phyloP scores from a whole-genome alignment of 352 stramenopile species.

The Phytophthora pluvialis region DNA sequence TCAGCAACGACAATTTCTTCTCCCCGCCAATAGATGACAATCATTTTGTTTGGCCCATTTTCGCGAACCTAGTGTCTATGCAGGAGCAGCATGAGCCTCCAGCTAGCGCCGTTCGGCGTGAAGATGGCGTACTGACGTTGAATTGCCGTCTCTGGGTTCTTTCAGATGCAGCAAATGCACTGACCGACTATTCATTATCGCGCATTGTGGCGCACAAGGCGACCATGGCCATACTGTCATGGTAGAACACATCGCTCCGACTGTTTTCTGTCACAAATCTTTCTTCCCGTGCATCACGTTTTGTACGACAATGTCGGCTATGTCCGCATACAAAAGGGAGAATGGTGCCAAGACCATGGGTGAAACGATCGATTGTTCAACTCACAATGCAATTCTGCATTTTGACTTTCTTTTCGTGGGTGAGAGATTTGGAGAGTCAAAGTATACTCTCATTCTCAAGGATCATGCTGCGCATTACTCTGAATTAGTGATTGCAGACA shows the following conservation, averaged over 20 bases:
- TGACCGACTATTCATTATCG: constrained; percentile 14
- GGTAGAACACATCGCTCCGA: no score
- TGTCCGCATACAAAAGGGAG: constrained; percentile 12
- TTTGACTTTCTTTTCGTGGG: constrained; percentile 9
- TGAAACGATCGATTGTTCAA: constrained; percentile 8
- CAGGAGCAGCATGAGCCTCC: background rate
- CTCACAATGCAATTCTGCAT: constrained; percentile 2
- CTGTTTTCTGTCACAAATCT: no score
- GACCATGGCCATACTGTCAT: no score
- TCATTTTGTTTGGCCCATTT: constrained; percentile 9
- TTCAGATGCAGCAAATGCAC: background rate
- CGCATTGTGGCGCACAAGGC: no score
- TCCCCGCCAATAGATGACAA: constrained; percentile 13
- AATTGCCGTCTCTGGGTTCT: background rate
- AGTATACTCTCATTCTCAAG: background rate
- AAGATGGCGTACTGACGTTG: background rate
- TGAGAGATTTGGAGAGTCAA: background rate
- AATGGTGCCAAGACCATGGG: constrained; percentile 6
- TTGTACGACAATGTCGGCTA: constrained; percentile 1
- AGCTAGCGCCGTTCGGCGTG: background rate
- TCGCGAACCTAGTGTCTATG: background rate
- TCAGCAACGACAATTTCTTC: no score
- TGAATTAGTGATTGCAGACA: background rate
- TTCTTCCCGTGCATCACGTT: no score
- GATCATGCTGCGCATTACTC: background rate